phyloP scores from a whole-genome alignment of 305 asterid species.

The Fraxinus latifolia region DNA sequence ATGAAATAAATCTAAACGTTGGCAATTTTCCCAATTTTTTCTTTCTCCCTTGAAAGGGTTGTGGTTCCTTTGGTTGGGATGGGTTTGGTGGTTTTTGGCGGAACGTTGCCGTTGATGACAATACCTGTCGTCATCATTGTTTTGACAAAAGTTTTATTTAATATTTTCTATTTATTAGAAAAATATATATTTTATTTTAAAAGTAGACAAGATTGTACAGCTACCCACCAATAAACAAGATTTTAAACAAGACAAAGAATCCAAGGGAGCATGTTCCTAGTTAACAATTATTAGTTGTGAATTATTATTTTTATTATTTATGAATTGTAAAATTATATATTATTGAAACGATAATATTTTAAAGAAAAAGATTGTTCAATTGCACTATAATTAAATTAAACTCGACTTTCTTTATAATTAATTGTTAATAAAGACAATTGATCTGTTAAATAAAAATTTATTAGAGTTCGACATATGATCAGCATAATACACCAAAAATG shows the following conservation, averaged over 20 bases:
- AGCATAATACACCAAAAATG: slow-evolving; percentile 41
- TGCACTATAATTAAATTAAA: neutral
- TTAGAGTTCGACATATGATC: neutral
- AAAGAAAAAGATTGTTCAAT: too few relatives aligned
- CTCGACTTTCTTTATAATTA: neutral
- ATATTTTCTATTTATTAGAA: neutral
- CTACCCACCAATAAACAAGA: neutral
- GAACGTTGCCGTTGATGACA: neutral
- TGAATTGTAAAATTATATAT: neutral
- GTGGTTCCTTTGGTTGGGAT: neutral
- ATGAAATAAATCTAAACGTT: neutral
- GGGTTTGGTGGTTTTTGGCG: neutral
- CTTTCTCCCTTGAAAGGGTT: neutral
- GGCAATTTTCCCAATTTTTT: neutral
- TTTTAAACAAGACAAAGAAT: neutral
- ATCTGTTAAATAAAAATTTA: neutral
- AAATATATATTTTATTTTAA: neutral
- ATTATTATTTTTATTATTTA: neutral
- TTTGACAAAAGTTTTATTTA: neutral
- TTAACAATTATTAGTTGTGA: neutral
- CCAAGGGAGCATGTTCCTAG: neutral
- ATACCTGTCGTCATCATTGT: neutral
- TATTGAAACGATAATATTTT: neutral
- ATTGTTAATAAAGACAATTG: too few relatives aligned
- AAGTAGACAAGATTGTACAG: neutral